phyloP scores from a whole-genome alignment of 163 green algal species.

The Chlorella variabilis region DNA sequence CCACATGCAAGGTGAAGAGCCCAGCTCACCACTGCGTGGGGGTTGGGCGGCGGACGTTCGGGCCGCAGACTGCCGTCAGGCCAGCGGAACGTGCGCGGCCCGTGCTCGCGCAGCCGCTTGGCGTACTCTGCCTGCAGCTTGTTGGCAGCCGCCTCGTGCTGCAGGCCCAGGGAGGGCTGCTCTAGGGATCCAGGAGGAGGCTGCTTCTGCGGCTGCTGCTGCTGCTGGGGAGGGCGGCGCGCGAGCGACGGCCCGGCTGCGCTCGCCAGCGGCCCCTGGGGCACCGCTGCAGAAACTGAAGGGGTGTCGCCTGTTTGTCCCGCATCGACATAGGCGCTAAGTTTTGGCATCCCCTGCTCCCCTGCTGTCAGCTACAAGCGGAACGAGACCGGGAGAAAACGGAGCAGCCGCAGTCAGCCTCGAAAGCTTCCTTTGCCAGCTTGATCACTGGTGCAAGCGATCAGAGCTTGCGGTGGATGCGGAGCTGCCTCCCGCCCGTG shows the following conservation, averaged over 20 bases:
- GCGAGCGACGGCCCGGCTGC: neutral
- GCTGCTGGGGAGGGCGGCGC: neutral
- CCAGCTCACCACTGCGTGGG: slow-evolving; percentile 50
- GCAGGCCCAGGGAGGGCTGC: neutral
- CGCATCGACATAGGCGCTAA: slow-evolving; percentile 31
- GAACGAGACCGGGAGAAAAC: too few species aligned
- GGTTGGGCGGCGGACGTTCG: slow-evolving; percentile 44
- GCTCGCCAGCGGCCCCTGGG: neutral
- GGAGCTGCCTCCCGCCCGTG: too few species aligned
- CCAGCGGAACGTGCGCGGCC: slow-evolving; percentile 56
- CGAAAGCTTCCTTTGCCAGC: too few species aligned
- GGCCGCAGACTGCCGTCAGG: slow-evolving; percentile 57
- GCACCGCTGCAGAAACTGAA: neutral
- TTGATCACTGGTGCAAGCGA: too few species aligned
- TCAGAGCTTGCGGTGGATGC: too few species aligned
- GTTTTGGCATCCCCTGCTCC: slow-evolving; percentile 37
- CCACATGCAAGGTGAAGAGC: neutral
- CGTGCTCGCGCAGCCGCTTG: slow-evolving; percentile 44
- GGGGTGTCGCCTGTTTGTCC: slow-evolving; percentile 16
- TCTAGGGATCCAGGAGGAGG: neutral
- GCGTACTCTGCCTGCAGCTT: slow-evolving; percentile 26
- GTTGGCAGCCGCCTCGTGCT: neutral
- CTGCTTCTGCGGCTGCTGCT: slow-evolving; percentile 1
- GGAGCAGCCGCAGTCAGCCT: too few species aligned
- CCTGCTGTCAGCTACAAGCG: too few species aligned